These are phyloP conservation scores for Tetradesmus lagerheimii DNA, from an alignment of 139 green algal species.

Conservation along the genomic window DNA sequence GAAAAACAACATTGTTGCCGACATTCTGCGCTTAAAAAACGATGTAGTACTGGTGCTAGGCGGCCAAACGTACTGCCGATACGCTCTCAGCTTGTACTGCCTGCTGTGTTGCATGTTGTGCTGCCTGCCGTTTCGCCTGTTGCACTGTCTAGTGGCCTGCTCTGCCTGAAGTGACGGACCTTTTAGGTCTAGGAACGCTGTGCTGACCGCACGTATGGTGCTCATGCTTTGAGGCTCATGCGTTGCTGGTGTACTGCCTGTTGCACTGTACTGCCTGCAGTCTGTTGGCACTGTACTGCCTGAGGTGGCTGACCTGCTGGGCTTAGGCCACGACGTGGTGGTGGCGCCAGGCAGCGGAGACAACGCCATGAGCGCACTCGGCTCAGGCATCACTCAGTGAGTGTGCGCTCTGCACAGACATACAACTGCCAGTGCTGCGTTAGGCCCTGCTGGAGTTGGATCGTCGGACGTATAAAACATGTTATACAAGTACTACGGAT, in stretches of 20 bases:
- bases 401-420: no score
- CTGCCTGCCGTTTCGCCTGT: not conserved
- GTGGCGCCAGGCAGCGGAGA: slow-evolving; percentile 88
- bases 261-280: slow-evolving; percentile 48
- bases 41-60: slow-evolving; percentile 64
- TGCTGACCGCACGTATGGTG: no score
- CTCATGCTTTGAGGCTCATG: not conserved
- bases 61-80: not conserved
- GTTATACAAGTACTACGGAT: no score
- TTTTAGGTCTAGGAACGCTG: slow-evolving; percentile 80
- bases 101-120: not conserved
- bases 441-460: no score
- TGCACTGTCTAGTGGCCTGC: slow-evolving; percentile 51
- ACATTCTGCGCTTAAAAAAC: slow-evolving; percentile 65
- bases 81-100: not conserved
- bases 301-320: slow-evolving; percentile 68
- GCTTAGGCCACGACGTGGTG: slow-evolving; percentile 60
- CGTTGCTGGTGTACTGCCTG: not conserved
- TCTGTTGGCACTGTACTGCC: slow-evolving; percentile 66
- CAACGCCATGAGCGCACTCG: slow-evolving; percentile 87
- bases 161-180: slow-evolving; percentile 56
- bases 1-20: slow-evolving; percentile 47
- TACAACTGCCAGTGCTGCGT: no score
- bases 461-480: no score
- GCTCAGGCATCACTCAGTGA: slow-evolving; percentile 64